Conservation (phyloP, 2,329 filamentous ascomycete species). For the Tolypocladium amazonense region DNA sequence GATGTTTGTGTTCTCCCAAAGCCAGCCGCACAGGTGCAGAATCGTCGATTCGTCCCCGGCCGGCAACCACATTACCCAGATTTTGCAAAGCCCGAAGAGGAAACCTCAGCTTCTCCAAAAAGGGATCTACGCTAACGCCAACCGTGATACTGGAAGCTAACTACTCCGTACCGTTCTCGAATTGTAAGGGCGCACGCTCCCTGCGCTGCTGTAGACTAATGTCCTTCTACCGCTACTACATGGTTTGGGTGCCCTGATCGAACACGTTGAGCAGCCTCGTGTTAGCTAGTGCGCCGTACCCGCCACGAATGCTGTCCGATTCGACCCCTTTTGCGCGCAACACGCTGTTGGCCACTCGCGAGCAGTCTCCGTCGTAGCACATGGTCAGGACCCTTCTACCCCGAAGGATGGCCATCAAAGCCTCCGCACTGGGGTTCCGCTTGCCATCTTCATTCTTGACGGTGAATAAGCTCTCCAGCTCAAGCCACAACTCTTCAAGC, state of each 20-base stretch:
- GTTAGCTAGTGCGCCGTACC: conserved; percentile 16
- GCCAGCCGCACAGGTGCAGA: background rate
- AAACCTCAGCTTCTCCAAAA: background rate
- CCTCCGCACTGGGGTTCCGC: conserved; percentile 15
- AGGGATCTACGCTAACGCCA: background rate
- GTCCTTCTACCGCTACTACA: conserved; percentile 13
- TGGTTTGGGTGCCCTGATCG: conserved; percentile 12
- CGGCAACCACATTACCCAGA: background rate
- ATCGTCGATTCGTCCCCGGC: background rate
- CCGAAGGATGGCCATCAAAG: conserved; percentile 16
- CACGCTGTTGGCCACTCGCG: conserved; percentile 43
- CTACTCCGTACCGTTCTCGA: background rate
- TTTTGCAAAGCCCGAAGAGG: background rate
- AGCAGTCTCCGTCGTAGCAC: conserved; percentile 43
- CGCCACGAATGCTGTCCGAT: conserved; percentile 35
- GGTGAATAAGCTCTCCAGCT: conserved; percentile 33
- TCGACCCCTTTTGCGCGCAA: conserved; percentile 37
- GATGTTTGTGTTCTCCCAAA: background rate
- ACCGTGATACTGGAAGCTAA: background rate
- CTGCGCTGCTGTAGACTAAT: background rate
- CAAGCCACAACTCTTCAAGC: conserved; percentile 36
- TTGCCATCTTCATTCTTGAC: conserved; percentile 16
- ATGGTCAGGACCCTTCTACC: conserved; percentile 32
- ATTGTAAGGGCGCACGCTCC: background rate
- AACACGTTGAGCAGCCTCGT: conserved; percentile 14